Percentiles rank a stretch among this genome's conserved stretches.
phyloP scores from a whole-genome alignment of 1,284 basidiomycete genomes.

The Papiliotrema fonsecae region DNA sequence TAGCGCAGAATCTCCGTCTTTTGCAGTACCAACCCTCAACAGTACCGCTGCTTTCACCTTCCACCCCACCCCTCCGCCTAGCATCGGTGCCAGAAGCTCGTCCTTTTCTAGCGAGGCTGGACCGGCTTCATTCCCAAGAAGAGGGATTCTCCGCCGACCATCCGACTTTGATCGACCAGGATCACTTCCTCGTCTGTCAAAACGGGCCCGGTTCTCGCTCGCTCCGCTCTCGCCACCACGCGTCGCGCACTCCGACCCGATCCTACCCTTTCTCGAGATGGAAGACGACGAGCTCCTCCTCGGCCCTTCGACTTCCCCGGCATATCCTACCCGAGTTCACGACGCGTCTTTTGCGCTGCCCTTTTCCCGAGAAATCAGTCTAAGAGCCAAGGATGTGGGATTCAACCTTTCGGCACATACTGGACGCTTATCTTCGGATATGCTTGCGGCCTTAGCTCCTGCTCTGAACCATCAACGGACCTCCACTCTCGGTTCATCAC shows the following conservation, averaged over 20 bases:
- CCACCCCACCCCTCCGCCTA: not conserved
- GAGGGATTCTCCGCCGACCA: slow-evolving; percentile 5
- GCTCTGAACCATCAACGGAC: not conserved
- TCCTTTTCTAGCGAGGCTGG: not conserved
- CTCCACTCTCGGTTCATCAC: not conserved
- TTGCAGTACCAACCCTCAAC: no score
- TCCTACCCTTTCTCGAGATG: not conserved
- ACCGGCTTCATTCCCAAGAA: not conserved
- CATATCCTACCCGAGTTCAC: not conserved
- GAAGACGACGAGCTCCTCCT: slow-evolving; percentile 1
- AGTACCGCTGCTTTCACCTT: not conserved
- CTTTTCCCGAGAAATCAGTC: slow-evolving; percentile 1
- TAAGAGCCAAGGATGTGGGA: slow-evolving; percentile 8
- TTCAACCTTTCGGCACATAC: slow-evolving; percentile 3
- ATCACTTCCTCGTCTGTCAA: not conserved
- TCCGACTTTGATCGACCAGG: not conserved
- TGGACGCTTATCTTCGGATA: slow-evolving; percentile 4
- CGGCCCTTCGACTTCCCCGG: not conserved
- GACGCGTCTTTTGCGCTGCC: not conserved
- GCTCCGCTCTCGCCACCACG: slow-evolving; percentile 1
- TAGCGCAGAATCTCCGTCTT: no score
- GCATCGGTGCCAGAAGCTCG: not conserved
- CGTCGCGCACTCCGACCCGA: not conserved
- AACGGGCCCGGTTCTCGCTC: slow-evolving; percentile 4
- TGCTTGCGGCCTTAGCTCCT: slow-evolving; percentile 3